Percentiles rank a stretch among this genome's conserved stretches.
Evolutionary conservation across 352 stramenopile genomes (phyloP).

Genomic region (Pythium plurisporium): DNA sequence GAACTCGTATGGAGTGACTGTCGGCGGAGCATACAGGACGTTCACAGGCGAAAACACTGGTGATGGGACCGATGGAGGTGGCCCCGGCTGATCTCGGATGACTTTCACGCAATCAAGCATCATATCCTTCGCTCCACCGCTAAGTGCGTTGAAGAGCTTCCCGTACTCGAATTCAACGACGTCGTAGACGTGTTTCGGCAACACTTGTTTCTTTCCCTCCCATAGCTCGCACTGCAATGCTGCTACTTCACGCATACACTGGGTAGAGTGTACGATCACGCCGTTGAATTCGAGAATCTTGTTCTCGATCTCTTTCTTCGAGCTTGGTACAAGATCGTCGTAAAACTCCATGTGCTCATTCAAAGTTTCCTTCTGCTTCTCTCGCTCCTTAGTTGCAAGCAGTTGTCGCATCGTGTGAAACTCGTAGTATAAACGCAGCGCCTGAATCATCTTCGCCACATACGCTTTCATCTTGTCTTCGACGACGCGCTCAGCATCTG

Average conservation of each 20-base stretch:
- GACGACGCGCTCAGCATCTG: constrained; percentile 27
- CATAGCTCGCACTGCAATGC: constrained; percentile 48
- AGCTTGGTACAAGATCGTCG: constrained; percentile 54
- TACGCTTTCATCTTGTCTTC: constrained; percentile 32
- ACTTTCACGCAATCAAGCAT: constrained; percentile 16
- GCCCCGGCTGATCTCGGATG: constrained; percentile 6
- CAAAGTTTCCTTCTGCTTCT: constrained; percentile 42
- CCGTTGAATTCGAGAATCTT: constrained; percentile 61
- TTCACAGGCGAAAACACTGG: neutral
- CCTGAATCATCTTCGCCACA: constrained; percentile 43
- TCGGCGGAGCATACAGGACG: too few relatives aligned
- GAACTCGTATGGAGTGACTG: constrained; percentile 14
- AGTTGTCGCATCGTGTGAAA: constrained; percentile 56
- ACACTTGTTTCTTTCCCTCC: constrained; percentile 32
- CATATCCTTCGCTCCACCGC: constrained; percentile 51
- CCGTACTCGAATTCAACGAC: constrained; percentile 42
- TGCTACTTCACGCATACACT: constrained; percentile 54
- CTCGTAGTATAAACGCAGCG: constrained; percentile 45
- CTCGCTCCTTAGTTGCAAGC: constrained; percentile 40
- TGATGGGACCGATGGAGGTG: neutral
- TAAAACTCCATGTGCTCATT: constrained; percentile 54
- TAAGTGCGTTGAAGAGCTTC: constrained; percentile 39
- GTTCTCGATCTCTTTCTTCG: constrained; percentile 56
- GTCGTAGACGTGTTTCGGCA: constrained; percentile 30
- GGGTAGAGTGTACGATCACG: constrained; percentile 45